These are phyloP conservation scores for Debaryomyces tyrocola DNA, from an alignment of 805 yeast species.

Conservation along the genomic window DNA sequence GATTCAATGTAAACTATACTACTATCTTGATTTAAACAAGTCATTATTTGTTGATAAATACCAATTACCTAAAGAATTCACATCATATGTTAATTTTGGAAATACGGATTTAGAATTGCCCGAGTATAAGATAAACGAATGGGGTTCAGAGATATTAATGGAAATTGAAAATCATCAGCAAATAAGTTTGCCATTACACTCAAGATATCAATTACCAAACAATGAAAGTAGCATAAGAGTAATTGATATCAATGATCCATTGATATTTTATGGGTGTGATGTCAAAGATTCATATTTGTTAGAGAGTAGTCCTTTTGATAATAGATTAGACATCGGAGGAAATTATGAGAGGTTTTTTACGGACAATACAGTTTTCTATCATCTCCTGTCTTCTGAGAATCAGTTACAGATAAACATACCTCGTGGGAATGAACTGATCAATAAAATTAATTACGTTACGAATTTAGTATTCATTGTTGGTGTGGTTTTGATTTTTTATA, in stretches of 20 bases:
- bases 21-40: constrained; percentile 30
- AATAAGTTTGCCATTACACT: constrained; percentile 33
- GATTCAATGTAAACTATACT: constrained; percentile 30
- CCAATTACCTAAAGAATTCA: constrained; percentile 27
- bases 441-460: constrained; percentile 2
- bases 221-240: constrained; percentile 8
- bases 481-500: constrained; percentile 3
- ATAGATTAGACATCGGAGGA: constrained; percentile 28
- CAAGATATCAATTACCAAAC: constrained; percentile 40
- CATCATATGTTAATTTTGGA: constrained; percentile 29
- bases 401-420: constrained; percentile 3
- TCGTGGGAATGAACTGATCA: background rate
- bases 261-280: constrained; percentile 39
- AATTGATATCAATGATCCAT: constrained; percentile 21
- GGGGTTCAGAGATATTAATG: constrained; percentile 42
- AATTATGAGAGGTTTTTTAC: constrained; percentile 38
- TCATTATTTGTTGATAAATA: constrained; percentile 39
- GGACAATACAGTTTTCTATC: constrained; percentile 40
- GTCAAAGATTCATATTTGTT: constrained; percentile 25
- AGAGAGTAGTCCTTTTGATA: constrained; percentile 39
- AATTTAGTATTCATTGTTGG: constrained; percentile 2
- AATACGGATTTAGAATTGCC: constrained; percentile 40
- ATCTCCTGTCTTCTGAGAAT: constrained; percentile 9
- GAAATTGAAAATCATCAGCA: constrained; percentile 13
- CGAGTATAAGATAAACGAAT: constrained; percentile 31